Evolutionary conservation across 2,329 filamentous ascomycete species (phyloP), one percentile per base, ranked within the genome.

Genomic region (Pyrenophora graminea): DNA sequence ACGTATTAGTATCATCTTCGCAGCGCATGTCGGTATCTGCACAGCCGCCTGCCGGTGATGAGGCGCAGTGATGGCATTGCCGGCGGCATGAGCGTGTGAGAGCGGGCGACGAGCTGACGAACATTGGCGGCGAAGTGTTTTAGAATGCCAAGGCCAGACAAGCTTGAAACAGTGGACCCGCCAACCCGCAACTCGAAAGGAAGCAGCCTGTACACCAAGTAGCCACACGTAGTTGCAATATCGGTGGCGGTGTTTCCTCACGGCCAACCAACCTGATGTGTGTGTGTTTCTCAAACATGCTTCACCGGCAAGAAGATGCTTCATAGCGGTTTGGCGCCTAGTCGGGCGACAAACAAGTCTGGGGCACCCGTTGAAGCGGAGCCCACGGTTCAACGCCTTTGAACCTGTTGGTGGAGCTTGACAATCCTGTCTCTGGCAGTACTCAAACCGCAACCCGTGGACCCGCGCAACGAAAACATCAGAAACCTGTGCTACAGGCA

Each of bases 191-290:
- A 56, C 55, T 45, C 31, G 44, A 49, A 18, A 42, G 37, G 48
- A 48, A 38, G 34, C 45, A 55, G 43, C 23, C 51, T 23, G 36
- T 21, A 38, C 27, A 48, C 18, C 49, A 44, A 44, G 48, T 45
- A 33, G 52, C 55, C 58, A 70, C 61, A 65, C 67, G 66, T 68
- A 63, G 54, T 54, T 52, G 46, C 52, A 48, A 53, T 39, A 31
- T 51, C 44, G 39, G 18, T 39, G 39, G 33, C 41, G 33, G 32
- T 15, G 44, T 43, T 39, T 45, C 45, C 39, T 18, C 45, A 45
- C 21, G 21, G n/a, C 45, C 27, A 44, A 44, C 38, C 51, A 46
- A 43, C 51, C 49, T 18, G 31, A 27, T 40, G 31, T 32, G 18
- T n/a, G 39, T 36, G 18, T n/a, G 39, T 36, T 40, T 39, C 42